phyloP scores from a whole-genome alignment of 75 land plant species.

The Selaginella moellendorffii region DNA sequence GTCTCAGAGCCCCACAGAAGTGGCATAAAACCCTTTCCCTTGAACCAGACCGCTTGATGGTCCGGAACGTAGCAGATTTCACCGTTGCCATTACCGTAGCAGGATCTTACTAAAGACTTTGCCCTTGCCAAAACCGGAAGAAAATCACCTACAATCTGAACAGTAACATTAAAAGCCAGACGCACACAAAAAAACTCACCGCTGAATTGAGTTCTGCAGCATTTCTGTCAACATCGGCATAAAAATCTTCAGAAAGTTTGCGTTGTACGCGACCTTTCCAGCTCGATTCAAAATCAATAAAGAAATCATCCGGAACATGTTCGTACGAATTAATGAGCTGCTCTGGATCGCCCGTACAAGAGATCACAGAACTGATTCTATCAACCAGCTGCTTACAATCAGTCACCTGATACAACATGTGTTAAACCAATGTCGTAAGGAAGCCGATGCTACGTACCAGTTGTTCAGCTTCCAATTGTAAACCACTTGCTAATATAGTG shows the following conservation, averaged over 20 bases:
- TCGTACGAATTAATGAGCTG: slow-evolving; percentile 29
- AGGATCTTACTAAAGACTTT: slow-evolving; percentile 38
- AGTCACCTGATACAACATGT: background rate
- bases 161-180: background rate
- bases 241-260: slow-evolving; percentile 44
- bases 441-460: background rate
- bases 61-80: slow-evolving; percentile 65
- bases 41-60: slow-evolving; percentile 79
- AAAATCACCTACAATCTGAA: slow-evolving; percentile 60
- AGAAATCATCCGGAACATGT: slow-evolving; percentile 59
- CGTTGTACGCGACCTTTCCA: slow-evolving; percentile 85
- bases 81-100: slow-evolving; percentile 30
- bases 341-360: slow-evolving; percentile 35
- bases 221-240: slow-evolving; percentile 49
- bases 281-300: slow-evolving; percentile 65
- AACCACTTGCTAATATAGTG: slow-evolving; percentile 46
- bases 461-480: background rate
- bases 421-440: no score
- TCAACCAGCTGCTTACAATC: background rate
- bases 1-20: slow-evolving; percentile 49
- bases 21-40: slow-evolving; percentile 68
- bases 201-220: slow-evolving; percentile 43
- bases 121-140: slow-evolving; percentile 52
- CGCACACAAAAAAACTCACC: slow-evolving; percentile 17
- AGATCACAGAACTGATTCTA: background rate